Evolutionary conservation across 2,329 filamentous ascomycete species (phyloP).

Genomic region (Alternaria alternata): DNA sequence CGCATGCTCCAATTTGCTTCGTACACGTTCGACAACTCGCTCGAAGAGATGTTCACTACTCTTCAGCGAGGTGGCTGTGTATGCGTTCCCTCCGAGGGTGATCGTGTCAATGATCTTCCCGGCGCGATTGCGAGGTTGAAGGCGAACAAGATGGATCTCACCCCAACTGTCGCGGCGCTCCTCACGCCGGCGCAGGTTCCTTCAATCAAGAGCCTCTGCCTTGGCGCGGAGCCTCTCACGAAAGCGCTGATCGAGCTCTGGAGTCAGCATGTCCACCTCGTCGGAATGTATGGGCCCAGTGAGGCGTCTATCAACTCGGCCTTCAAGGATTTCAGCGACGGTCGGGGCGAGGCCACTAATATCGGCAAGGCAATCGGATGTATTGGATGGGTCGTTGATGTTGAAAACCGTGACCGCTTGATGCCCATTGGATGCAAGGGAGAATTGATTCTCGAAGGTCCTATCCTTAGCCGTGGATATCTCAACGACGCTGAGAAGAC

Average conservation of each 20-base stretch:
- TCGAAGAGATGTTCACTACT: slow-evolving; percentile 64
- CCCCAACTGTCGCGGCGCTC: slow-evolving; percentile 65
- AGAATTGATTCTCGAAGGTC: slow-evolving; percentile 47
- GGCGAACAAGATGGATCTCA: slow-evolving; percentile 58
- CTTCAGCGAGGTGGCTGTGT: slow-evolving; percentile 61
- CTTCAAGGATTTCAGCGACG: slow-evolving; percentile 40
- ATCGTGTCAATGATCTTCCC: slow-evolving; percentile 61
- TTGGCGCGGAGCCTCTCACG: slow-evolving; percentile 56
- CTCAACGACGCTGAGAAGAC: slow-evolving; percentile 45
- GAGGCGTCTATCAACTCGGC: slow-evolving; percentile 46
- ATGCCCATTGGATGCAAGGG: slow-evolving; percentile 47
- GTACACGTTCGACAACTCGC: slow-evolving; percentile 65
- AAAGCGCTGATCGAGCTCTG: slow-evolving; percentile 42
- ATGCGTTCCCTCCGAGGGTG: slow-evolving; percentile 64
- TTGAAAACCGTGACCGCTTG: slow-evolving; percentile 41
- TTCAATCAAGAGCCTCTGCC: slow-evolving; percentile 53
- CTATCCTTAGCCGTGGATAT: slow-evolving; percentile 46
- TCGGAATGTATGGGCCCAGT: slow-evolving; percentile 45
- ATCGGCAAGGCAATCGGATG: slow-evolving; percentile 44
- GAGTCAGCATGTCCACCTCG: slow-evolving; percentile 30
- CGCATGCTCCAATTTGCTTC: slow-evolving; percentile 53
- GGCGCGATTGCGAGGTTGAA: slow-evolving; percentile 48
- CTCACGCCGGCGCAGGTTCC: slow-evolving; percentile 56
- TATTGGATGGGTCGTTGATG: slow-evolving; percentile 45
- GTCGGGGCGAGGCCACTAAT: slow-evolving; percentile 42